Evolutionary conservation across 2,329 filamentous ascomycete genomes (phyloP).

Genomic region (Penicillium sp.): DNA sequence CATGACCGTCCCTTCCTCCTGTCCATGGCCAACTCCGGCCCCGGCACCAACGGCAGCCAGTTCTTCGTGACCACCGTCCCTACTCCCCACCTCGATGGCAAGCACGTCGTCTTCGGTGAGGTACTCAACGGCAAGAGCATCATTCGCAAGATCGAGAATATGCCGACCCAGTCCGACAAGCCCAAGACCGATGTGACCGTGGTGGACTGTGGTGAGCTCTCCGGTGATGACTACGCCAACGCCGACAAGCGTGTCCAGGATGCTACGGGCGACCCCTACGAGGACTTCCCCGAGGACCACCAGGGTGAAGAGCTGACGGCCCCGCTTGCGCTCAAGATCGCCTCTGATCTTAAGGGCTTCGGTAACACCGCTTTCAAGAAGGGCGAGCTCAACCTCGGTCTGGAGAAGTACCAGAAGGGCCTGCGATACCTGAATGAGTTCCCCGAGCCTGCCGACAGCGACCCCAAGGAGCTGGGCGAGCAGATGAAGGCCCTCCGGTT

Average conservation of each 20-base stretch:
- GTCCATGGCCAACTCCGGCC: slow-evolving; percentile 97
- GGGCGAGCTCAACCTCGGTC: slow-evolving; percentile 67
- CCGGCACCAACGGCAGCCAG: slow-evolving; percentile 93
- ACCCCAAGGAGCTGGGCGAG: slow-evolving; percentile 66
- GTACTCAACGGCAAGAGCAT: slow-evolving; percentile 91
- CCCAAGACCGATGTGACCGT: slow-evolving; percentile 73
- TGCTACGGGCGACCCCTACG: slow-evolving; percentile 83
- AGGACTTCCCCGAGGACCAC: slow-evolving; percentile 92
- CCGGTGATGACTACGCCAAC: slow-evolving; percentile 66
- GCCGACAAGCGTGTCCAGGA: slow-evolving; percentile 72
- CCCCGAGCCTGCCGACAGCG: slow-evolving; percentile 67
- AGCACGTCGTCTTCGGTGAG: slow-evolving; percentile 97
- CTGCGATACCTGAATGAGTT: slow-evolving; percentile 87
- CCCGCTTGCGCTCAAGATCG: slow-evolving; percentile 72
- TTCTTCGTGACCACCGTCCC: slow-evolving; percentile 97
- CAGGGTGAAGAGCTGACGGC: slow-evolving; percentile 64
- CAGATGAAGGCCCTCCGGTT: slow-evolving; percentile 76
- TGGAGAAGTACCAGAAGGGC: slow-evolving; percentile 94
- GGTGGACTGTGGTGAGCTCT: slow-evolving; percentile 82
- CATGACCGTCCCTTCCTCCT: slow-evolving; percentile 92
- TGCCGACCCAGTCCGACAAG: slow-evolving; percentile 76
- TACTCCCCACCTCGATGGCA: slow-evolving; percentile 92
- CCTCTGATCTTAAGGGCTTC: slow-evolving; percentile 81
- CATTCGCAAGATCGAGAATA: slow-evolving; percentile 85
- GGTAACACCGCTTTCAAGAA: slow-evolving; percentile 92